phyloP scores from a whole-genome alignment of 495 filamentous ascomycete genomes.

The Ascodesmis nigricans region DNA sequence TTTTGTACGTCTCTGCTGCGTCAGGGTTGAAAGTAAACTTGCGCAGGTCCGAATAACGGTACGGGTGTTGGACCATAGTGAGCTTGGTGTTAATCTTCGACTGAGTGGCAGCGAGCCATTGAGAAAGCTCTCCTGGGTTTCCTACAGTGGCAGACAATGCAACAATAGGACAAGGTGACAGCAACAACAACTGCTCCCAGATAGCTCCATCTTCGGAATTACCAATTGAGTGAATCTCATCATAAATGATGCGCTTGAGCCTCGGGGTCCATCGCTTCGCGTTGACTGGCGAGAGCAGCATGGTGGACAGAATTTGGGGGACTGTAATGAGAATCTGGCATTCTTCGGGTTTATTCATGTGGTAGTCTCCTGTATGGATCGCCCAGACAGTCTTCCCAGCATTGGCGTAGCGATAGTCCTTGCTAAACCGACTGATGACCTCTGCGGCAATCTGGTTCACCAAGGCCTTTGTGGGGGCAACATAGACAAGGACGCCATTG shows the following conservation, averaged over 20 bases:
- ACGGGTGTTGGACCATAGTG: conserved; percentile 39
- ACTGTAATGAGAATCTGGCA: conserved; percentile 61
- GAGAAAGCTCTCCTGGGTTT: conserved; percentile 46
- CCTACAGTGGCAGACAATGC: conserved; percentile 63
- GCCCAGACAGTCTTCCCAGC: conserved; percentile 50
- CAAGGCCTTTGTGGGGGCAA: conserved; percentile 61
- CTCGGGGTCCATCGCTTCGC: conserved; percentile 40
- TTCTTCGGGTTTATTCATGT: conserved; percentile 44
- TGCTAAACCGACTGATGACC: conserved; percentile 43
- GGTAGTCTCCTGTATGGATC: conserved; percentile 52
- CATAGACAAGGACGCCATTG: conserved; percentile 49
- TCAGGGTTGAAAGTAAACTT: conserved; percentile 42
- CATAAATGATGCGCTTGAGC: conserved; percentile 56
- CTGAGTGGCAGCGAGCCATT: conserved; percentile 44
- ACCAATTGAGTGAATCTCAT: conserved; percentile 65
- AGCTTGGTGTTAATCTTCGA: conserved; percentile 31
- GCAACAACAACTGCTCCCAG: conserved; percentile 58
- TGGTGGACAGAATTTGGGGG: conserved; percentile 55
- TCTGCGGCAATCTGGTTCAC: conserved; percentile 72
- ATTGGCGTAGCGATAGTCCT: conserved; percentile 29
- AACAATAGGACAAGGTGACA: conserved; percentile 57
- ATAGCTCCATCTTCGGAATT: conserved; percentile 56
- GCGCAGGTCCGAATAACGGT: conserved; percentile 50
- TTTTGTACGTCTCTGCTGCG: conserved; percentile 21
- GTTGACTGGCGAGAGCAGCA: conserved; percentile 47